Evolutionary conservation across 179 eudicot species (phyloP).

Genomic region (Beta corolliflora): DNA sequence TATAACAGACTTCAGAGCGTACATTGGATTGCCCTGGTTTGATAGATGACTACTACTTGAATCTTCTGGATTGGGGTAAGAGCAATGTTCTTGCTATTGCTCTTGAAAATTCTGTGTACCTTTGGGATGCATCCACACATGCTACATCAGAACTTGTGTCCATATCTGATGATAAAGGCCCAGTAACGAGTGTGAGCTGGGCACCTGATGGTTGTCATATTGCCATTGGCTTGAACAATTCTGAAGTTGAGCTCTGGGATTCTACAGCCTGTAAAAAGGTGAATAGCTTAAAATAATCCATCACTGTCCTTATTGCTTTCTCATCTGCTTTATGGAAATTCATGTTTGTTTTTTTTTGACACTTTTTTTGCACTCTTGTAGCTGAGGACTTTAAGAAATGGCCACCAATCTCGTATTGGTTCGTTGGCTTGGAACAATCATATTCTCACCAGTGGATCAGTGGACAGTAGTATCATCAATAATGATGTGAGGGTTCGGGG

Average conservation of each 20-base stretch:
- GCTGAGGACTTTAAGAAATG: conserved; percentile 67
- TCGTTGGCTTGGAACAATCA: conserved; percentile 64
- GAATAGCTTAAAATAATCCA: neutral
- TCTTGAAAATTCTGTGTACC: conserved; percentile 32
- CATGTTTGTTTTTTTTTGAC: neutral
- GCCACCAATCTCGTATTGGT: conserved; percentile 65
- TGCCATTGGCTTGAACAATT: conserved; percentile 62
- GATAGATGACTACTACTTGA: conserved; percentile 68
- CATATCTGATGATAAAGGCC: conserved; percentile 43
- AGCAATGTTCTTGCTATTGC: conserved; percentile 64
- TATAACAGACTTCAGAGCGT: conserved; percentile 58
- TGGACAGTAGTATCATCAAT: conserved; percentile 60
- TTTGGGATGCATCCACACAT: conserved; percentile 37
- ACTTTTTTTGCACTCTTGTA: conserved; percentile 25
- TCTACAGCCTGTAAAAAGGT: conserved; percentile 58
- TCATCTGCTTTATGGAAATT: neutral
- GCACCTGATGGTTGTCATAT: conserved; percentile 73
- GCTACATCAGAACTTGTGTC: conserved; percentile 33
- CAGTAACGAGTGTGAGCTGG: conserved; percentile 74
- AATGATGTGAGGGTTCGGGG: conserved; percentile 57
- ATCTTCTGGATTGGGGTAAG: conserved; percentile 72
- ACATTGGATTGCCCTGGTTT: conserved; percentile 72
- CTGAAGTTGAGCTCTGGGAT: conserved; percentile 85
- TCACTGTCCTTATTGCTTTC: neutral
- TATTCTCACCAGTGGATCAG: conserved; percentile 65